These are phyloP conservation scores for Panaeolus cyanescens DNA, from an alignment of 768 basidiomycete genomes.

Conservation along the genomic window DNA sequence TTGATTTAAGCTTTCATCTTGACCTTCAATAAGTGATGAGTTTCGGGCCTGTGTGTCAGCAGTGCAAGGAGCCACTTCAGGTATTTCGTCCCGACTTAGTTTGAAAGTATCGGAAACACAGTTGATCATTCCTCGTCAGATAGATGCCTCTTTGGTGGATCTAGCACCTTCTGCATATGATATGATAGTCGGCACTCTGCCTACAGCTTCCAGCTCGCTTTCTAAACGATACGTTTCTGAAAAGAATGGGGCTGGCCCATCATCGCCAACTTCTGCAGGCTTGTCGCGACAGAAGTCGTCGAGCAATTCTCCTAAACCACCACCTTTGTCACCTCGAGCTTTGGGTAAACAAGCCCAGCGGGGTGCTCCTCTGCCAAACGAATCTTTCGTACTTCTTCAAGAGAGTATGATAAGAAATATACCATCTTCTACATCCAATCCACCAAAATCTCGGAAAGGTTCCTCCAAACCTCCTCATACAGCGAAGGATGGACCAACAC, in stretches of 20 bases:
- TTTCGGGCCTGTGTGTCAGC: constrained; percentile 67
- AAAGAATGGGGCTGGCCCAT: constrained; percentile 46
- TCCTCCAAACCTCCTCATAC: constrained; percentile 36
- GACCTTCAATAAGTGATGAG: constrained; percentile 35
- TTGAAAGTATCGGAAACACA: constrained; percentile 9
- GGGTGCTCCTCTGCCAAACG: constrained; percentile 61
- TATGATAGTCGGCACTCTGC: constrained; percentile 72
- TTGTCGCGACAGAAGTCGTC: constrained; percentile 61
- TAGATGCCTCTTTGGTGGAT: constrained; percentile 91
- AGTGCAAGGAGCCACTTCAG: constrained; percentile 91
- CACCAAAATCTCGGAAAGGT: constrained; percentile 40
- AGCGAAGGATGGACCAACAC: constrained; percentile 25
- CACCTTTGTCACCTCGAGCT: constrained; percentile 51
- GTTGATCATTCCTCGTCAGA: constrained; percentile 38
- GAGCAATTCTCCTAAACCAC: constrained; percentile 31
- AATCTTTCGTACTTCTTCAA: constrained; percentile 90
- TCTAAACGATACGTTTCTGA: constrained; percentile 26
- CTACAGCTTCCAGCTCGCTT: constrained; percentile 47
- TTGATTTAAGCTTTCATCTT: constrained; percentile 4
- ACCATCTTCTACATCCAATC: constrained; percentile 29
- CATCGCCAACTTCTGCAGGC: constrained; percentile 56
- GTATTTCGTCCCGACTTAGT: constrained; percentile 34
- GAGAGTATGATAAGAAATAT: constrained; percentile 78
- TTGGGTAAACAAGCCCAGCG: constrained; percentile 65
- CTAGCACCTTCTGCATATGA: constrained; percentile 87